Conservation (phyloP, 2,329 filamentous ascomycete genomes). For the Colletotrichum eleusines region DNA sequence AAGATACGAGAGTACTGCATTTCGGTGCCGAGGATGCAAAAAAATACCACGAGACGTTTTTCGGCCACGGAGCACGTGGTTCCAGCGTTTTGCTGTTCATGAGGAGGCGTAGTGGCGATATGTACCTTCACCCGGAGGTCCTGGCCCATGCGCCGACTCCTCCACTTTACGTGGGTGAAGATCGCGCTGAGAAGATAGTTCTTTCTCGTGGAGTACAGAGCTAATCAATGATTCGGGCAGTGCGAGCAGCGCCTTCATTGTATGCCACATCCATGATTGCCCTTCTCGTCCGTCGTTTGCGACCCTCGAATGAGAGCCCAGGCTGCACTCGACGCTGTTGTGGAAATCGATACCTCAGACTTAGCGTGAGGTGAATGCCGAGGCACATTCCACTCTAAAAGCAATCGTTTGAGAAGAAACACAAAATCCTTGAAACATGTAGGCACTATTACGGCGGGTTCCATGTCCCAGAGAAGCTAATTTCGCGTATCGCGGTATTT, state of each 20-base stretch:
- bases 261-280: no score
- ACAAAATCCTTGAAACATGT: not conserved
- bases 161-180: not conserved
- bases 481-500: not conserved
- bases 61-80: not conserved
- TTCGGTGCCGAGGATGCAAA: not conserved
- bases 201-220: not conserved
- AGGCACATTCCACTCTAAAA: no score
- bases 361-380: no score
- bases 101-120: not conserved
- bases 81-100: not conserved
- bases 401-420: not conserved
- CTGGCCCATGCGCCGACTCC: not conserved
- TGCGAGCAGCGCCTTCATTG: not conserved
- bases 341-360: not conserved
- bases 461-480: not conserved
- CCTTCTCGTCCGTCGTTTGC: not conserved
- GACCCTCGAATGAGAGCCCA: not conserved
- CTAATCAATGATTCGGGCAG: not conserved
- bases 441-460: not conserved
- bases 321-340: not conserved
- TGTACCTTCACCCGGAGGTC: slow-evolving; percentile 7
- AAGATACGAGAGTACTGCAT: slow-evolving; percentile 15
- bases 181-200: not conserved
- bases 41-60: not conserved